These are phyloP conservation scores for Lichtheimia corymbifera DNA, from an alignment of 371 early-diverging fungal species.

Conservation along the genomic window DNA sequence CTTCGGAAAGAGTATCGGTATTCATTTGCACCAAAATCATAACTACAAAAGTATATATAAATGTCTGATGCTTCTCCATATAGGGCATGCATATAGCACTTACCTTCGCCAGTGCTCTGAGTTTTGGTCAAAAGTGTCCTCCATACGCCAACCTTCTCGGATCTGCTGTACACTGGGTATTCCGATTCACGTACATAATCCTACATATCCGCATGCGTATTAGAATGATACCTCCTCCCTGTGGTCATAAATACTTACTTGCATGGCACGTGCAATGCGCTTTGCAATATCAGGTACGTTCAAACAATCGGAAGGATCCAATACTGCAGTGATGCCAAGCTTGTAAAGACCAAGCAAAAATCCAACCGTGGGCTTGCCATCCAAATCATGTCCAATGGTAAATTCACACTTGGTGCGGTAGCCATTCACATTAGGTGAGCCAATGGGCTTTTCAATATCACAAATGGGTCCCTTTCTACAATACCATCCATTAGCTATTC, in stretches of 20 bases:
- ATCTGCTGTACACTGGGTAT: conserved; percentile 61
- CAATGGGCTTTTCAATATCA: conserved; percentile 48
- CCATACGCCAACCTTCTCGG: conserved; percentile 68
- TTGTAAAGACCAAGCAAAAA: conserved; percentile 71
- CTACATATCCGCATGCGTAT: conserved; percentile 14
- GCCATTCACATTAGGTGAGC: conserved; percentile 65
- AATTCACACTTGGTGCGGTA: conserved; percentile 89
- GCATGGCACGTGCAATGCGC: conserved; percentile 54
- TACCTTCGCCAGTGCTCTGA: conserved; percentile 37
- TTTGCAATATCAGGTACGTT: conserved; percentile 62
- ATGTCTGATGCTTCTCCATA: neutral
- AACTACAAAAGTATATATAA: conserved; percentile 25
- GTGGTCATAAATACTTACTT: conserved; percentile 15
- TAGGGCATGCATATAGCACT: neutral
- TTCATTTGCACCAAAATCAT: conserved; percentile 69
- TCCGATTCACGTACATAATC: conserved; percentile 48
- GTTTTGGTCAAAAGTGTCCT: conserved; percentile 66
- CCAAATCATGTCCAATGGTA: conserved; percentile 65
- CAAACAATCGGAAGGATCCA: conserved; percentile 49
- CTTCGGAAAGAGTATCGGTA: conserved; percentile 43
- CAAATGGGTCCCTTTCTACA: conserved; percentile 10
- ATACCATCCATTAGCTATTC: neutral
- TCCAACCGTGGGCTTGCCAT: conserved; percentile 66
- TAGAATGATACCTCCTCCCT: too few relatives aligned
- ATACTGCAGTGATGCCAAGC: conserved; percentile 59